Evolutionary conservation across 768 basidiomycete genomes (phyloP), one percentile per base, ranked within the genome.

Genomic region (Tylopilus vinaceipallidus): DNA sequence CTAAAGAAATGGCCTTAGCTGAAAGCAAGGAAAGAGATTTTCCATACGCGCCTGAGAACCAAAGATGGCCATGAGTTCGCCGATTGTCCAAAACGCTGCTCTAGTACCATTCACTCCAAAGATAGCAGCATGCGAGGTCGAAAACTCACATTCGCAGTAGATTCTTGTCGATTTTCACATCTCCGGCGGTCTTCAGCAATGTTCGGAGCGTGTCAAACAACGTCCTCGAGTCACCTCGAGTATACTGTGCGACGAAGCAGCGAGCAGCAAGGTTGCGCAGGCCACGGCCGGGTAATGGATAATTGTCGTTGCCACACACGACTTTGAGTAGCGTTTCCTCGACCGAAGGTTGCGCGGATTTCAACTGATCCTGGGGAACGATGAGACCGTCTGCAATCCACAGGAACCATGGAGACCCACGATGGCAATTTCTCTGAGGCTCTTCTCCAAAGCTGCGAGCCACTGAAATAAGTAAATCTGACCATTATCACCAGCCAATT

Each of bases 251-350:
- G 36, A 90, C 67, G 39, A 98, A 70, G 60, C 91, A 93, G 75
- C 89, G 75, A 9, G 88, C 82, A 40, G 88, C 80, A 5, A 91
- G 73, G 50, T 87, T 85, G 34, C 95, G 81, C 36, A 93, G 71
- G 3, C 91, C 91, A 10, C 94, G 85, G 37, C 95, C 95, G 1
- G 95, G 95, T 24, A 78, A 67, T n/a, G 94, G 91, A 57, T 84
- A 87, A 11, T 76, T 76, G 7, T 82, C 74, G 0, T 81, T 72
- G 2, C 82, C 81, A 14, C 81, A 73, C 17, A 92, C 71, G 42
- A 92, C 72, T 58, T 86, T 87, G 54, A 91, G 69, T 34, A 94
- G 69, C 0, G 75, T 73, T 7, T 76, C 72, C 59, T 91, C 88
- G 6, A 93, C 63, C 12, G 73, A 73, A 1, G 76, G 50, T 62